Evolutionary conservation across 106 monocot genomes (phyloP).

Genomic region (Allium sativum): DNA sequence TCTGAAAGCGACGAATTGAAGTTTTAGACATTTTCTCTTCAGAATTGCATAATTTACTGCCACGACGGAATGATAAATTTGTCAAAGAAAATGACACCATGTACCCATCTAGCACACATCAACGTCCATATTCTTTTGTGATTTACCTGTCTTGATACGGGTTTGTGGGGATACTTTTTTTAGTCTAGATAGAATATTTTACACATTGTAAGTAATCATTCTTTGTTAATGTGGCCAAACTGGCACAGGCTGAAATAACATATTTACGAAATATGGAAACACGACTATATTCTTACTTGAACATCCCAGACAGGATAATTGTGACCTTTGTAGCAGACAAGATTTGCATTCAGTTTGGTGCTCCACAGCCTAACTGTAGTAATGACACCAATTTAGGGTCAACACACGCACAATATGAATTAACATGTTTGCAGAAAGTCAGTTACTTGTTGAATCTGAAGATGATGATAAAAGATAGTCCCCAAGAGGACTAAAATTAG

Average conservation of each 20-base stretch:
- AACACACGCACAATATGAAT: not conserved
- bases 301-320: constrained; percentile 99
- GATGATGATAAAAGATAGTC: constrained; percentile 93
- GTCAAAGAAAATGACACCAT: too few species aligned
- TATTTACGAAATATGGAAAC: too few species aligned
- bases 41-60: not conserved
- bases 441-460: constrained; percentile 82
- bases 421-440: not conserved
- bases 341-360: constrained; percentile 84
- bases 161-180: too few species aligned
- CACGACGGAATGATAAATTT: too few species aligned
- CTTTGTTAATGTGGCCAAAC: too few species aligned
- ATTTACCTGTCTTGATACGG: too few species aligned
- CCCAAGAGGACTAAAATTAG: constrained; percentile 75
- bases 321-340: constrained; percentile 94
- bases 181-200: too few species aligned
- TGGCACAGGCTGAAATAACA: too few species aligned
- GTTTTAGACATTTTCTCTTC: not conserved
- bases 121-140: too few species aligned
- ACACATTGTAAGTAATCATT: too few species aligned
- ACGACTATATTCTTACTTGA: constrained; percentile 37
- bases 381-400: constrained; percentile 4
- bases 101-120: too few species aligned
- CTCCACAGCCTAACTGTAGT: constrained; percentile 85
- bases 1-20: not conserved